Conservation (phyloP, 1,284 basidiomycete genomes). For the Lignosus rhinocerotis region DNA sequence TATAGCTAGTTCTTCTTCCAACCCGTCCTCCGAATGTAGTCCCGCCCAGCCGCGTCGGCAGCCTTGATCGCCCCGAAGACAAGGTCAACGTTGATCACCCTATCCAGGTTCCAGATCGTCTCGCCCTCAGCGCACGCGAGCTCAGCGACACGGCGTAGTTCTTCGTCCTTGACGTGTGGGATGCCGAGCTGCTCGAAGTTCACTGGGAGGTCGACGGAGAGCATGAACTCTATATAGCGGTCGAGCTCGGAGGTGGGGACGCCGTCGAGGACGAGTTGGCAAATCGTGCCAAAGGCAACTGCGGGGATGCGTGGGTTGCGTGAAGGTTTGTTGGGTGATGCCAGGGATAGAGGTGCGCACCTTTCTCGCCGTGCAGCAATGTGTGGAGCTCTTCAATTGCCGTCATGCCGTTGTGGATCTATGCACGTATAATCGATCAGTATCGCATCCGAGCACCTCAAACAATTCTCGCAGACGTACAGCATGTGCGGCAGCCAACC, state of each 20-base stretch:
- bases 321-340: neutral
- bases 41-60: constrained; percentile 33
- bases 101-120: constrained; percentile 39
- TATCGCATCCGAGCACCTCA: neutral
- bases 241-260: constrained; percentile 30
- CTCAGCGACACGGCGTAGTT: constrained; percentile 32
- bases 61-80: constrained; percentile 35
- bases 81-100: constrained; percentile 32
- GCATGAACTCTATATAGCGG: constrained; percentile 36
- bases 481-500: constrained; percentile 37
- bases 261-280: constrained; percentile 35
- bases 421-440: neutral
- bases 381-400: constrained; percentile 34
- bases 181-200: constrained; percentile 36
- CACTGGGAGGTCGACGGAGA: constrained; percentile 35
- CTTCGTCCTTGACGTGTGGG: constrained; percentile 32
- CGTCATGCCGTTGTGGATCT: constrained; percentile 39
- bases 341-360: constrained; percentile 12
- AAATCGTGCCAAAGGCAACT: constrained; percentile 37
- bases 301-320: neutral
- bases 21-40: constrained; percentile 29
- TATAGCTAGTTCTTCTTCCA: constrained; percentile 17
- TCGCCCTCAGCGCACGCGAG: constrained; percentile 32
- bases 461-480: constrained; percentile 18
- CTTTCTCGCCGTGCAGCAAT: constrained; percentile 38